Evolutionary conservation across 345 rosid genomes (phyloP).

Genomic region (Acer saccharum): DNA sequence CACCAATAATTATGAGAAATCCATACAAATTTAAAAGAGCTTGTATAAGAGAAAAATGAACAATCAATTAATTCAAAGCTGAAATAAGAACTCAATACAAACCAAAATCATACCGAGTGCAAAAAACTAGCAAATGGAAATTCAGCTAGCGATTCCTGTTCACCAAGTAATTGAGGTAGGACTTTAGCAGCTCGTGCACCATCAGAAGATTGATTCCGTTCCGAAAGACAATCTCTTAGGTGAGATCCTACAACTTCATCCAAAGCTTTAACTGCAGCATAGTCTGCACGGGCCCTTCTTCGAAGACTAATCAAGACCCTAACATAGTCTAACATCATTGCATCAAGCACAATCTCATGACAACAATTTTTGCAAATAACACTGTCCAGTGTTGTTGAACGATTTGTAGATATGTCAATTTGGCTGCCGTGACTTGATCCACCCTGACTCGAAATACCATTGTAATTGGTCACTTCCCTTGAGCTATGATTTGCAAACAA

Average conservation of each 20-base stretch:
- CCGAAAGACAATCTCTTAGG: slow-evolving; percentile 39
- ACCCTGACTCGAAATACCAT: slow-evolving; percentile 47
- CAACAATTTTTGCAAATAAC: slow-evolving; percentile 81
- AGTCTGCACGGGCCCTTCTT: slow-evolving; percentile 70
- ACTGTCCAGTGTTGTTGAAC: slow-evolving; percentile 52
- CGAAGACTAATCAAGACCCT: slow-evolving; percentile 81
- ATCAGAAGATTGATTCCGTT: slow-evolving; percentile 40
- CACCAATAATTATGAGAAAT: neutral
- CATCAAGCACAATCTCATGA: slow-evolving; percentile 66
- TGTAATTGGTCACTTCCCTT: slow-evolving; percentile 47
- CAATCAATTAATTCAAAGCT: neutral
- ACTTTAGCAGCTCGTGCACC: slow-evolving; percentile 30
- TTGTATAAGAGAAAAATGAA: neutral
- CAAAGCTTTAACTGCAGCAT: slow-evolving; percentile 68
- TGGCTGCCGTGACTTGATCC: slow-evolving; percentile 65
- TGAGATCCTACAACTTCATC: slow-evolving; percentile 59
- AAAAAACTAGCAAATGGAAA: slow-evolving; percentile 90
- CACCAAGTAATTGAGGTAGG: slow-evolving; percentile 53
- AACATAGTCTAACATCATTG: slow-evolving; percentile 76
- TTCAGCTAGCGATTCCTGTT: slow-evolving; percentile 87
- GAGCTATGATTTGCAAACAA: slow-evolving; percentile 52
- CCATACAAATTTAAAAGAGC: slow-evolving; percentile 9
- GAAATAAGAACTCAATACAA: neutral
- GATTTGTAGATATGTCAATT: slow-evolving; percentile 54
- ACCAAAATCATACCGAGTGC: slow-evolving; percentile 56